phyloP scores from a whole-genome alignment of 306 rosid species.

The Corylus heterophylla region DNA sequence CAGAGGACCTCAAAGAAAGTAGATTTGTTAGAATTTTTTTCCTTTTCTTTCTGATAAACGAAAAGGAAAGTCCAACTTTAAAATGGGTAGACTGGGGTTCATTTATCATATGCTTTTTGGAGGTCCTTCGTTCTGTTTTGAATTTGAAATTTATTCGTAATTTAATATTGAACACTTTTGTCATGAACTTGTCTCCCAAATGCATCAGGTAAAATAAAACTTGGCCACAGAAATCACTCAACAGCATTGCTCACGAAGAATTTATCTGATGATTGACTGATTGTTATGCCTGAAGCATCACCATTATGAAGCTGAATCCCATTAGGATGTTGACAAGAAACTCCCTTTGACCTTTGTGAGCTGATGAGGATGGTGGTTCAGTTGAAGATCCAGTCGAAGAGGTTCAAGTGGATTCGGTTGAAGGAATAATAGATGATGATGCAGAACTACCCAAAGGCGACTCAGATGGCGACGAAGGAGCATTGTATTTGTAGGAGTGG shows the following conservation, averaged over 20 bases:
- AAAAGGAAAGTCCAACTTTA: not conserved
- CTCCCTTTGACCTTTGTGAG: constrained; percentile 31
- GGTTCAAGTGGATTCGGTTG: constrained; percentile 41
- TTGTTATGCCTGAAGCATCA: constrained; percentile 42
- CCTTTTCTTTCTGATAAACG: not conserved
- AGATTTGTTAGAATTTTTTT: not conserved
- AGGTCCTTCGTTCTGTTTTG: too few relatives aligned
- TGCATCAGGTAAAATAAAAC: not conserved
- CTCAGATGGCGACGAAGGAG: constrained; percentile 21
- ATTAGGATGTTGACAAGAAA: constrained; percentile 29
- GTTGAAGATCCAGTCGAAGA: constrained; percentile 36
- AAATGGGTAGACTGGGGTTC: not conserved
- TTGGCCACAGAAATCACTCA: constrained; percentile 28
- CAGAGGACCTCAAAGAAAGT: not conserved
- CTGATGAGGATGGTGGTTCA: constrained; percentile 46
- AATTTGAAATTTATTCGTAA: not conserved
- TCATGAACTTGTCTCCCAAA: not conserved
- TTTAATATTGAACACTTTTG: not conserved
- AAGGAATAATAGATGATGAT: constrained; percentile 44
- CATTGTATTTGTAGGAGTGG: not conserved
- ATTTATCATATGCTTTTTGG: too few relatives aligned
- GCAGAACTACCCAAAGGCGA: constrained; percentile 32
- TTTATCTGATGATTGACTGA: constrained; percentile 16
- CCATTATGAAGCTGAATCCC: constrained; percentile 36
- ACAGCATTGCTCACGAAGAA: constrained; percentile 9